Base-by-base conservation (phyloP, 805 yeast species). In the Saccharomycopsis sp. region DNA sequence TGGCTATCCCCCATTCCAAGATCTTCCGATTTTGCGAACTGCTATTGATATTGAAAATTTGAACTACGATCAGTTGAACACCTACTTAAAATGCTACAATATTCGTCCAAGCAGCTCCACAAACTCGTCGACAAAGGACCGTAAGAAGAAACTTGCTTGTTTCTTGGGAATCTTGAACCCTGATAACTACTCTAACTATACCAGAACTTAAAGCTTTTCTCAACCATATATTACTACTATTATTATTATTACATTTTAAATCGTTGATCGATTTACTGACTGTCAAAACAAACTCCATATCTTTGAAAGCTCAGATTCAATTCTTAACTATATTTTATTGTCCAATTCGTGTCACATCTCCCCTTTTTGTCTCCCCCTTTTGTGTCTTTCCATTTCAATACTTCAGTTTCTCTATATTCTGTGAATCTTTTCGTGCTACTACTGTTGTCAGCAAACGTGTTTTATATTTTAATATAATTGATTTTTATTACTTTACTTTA, bases 21-120 rank as follows among this genome's bases (percentile, higher is more conserved):
- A 59, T 5, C 47, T 61, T 20, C 58, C 63, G 5, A 29, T 58
- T 24, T 47, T 61, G 23, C 44, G 54, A 14, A 61, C 63, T 20
- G 62, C 62, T 7, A 55, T 61, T 24, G 63, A 61, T 34, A 44
- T 61, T 29, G 62, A 61, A 23, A 56, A 51, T 38, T 47, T 61
- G 25, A 51, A 25, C 19, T 20, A 15, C 1, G 62, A 58, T 9
- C 59, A 53, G 29, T 49, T 61, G 22, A 25, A 47, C 22, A 56
- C 57, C 8, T 61, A 61, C 22, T 44, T 58, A 22, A 50, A 51
- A 47, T 55, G 51, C 24, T 61, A 61, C 47, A 47, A 54, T 23
- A 49, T 58, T 17, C 17, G 22, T 8, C 47, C 17, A 35, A 17
- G 29, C 14, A 50, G 51, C n/a, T n/a, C n/a, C n/a, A n/a, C n/a